Percentiles rank a stretch among this genome's conserved stretches.
These are phyloP conservation scores for Cladosporium sp. DNA, from an alignment of 2,329 filamentous ascomycete genomes.

Conservation along the genomic window DNA sequence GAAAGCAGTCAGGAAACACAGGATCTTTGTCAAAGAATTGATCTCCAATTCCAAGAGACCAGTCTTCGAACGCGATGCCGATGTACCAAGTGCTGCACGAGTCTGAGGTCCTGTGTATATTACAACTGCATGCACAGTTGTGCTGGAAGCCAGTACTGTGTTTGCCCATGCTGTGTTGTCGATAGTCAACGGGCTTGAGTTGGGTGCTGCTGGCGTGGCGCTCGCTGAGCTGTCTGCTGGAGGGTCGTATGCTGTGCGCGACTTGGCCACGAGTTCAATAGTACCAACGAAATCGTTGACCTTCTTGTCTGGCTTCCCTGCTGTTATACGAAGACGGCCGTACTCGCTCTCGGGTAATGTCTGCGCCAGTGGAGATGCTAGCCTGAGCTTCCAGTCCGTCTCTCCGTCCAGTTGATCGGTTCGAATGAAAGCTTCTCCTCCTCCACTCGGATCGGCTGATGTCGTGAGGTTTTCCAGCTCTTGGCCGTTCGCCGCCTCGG, in stretches of 20 bases:
- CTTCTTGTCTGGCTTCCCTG: constrained; percentile 86
- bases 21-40: constrained; percentile 93
- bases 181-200: constrained; percentile 75
- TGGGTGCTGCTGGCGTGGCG: neutral
- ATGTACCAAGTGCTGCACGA: constrained; percentile 88
- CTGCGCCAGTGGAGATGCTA: constrained; percentile 86
- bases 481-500: constrained; percentile 26
- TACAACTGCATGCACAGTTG: constrained; percentile 82
- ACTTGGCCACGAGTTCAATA: constrained; percentile 68
- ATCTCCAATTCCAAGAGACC: constrained; percentile 94
- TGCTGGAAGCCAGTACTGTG: constrained; percentile 92
- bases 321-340: constrained; percentile 66
- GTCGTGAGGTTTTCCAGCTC: constrained; percentile 37
- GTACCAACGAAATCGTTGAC: constrained; percentile 96
- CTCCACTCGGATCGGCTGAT: constrained; percentile 45
- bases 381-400: constrained; percentile 95
- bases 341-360: constrained; percentile 73
- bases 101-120: constrained; percentile 95
- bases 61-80: constrained; percentile 88
- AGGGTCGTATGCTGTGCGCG: constrained; percentile 52
- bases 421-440: constrained; percentile 91
- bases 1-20: constrained; percentile 83
- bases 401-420: constrained; percentile 97
- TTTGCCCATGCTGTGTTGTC: constrained; percentile 99
- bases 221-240: constrained; percentile 23